Base-by-base conservation (phyloP, 1,284 basidiomycete species). In the Rhodotorula glutinis region DNA sequence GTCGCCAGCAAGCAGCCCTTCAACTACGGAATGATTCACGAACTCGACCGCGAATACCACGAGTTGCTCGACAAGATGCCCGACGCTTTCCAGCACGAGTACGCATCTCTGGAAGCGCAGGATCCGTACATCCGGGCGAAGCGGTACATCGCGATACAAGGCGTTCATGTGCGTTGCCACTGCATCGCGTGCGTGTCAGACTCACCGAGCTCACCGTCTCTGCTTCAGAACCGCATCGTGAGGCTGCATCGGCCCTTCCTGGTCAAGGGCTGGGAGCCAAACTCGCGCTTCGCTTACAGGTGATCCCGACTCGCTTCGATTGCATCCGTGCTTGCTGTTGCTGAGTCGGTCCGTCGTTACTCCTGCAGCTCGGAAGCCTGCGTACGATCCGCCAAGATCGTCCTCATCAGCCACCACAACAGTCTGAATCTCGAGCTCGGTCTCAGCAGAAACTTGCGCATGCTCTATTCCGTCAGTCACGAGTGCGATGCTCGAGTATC, bases 161-260 rank as follows among this genome's bases (percentile, higher is more conserved):
- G 62, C 49, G 43, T 46, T 3, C 62, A 56, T n/a, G 66, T 63
- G 27, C n/a, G 65, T 23, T 38, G 11, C 33, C 33, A 11, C 33
- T 38, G 33, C 11, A n/a, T n/a, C n/a, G n/a, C n/a, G n/a, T n/a
- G n/a, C n/a, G n/a, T n/a, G n/a, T n/a, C n/a, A n/a, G n/a, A n/a
- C n/a, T n/a, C n/a, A n/a, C n/a, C n/a, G n/a, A 7, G 46, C 33
- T 41, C 41, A 52, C 25, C 2, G 14, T 3, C 4, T 9, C 17
- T 7, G 38, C 19, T 46, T 17, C 59, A 70, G 60, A 68, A 67
- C 40, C 69, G 69, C 14, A 54, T 67, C 43, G 66, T 67, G 9
- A 62, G 66, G 17, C 54, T 71, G 10, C 69, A 71, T 33, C 62
- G 69, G 0, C 69, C 69, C 1, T 71, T 67, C 55, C 51, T 71